Conservation (phyloP, 306 rosid genomes). For the Begonia loranthoides region DNA sequence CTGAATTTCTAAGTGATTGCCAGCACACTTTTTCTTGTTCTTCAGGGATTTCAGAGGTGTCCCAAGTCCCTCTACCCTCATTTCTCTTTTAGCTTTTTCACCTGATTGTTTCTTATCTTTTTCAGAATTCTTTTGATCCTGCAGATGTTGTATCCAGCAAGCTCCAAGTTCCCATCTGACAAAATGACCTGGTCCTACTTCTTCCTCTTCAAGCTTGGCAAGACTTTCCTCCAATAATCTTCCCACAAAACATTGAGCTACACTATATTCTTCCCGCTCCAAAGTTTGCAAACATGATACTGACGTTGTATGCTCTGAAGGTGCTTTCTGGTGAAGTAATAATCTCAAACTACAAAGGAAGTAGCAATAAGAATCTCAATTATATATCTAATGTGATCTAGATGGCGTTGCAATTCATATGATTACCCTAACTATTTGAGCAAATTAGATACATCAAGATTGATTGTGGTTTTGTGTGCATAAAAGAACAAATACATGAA, state of each 20-base stretch:
- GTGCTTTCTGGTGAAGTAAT: constrained; percentile 55
- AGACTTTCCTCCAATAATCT: constrained; percentile 60
- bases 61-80: constrained; percentile 98
- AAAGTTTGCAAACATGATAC: constrained; percentile 25
- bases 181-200: constrained; percentile 32
- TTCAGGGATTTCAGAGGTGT: constrained; percentile 77
- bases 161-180: constrained; percentile 99
- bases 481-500: no score
- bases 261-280: constrained; percentile 49
- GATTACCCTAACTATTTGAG: no score
- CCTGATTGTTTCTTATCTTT: constrained; percentile 64
- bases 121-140: constrained; percentile 74
- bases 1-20: constrained; percentile 29
- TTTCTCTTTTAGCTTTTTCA: constrained; percentile 66
- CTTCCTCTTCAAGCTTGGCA: constrained; percentile 69
- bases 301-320: constrained; percentile 43
- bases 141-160: constrained; percentile 98
- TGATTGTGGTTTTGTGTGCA: no score
- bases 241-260: constrained; percentile 44
- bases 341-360: constrained; percentile 62
- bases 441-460: background rate
- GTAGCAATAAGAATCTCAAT: constrained; percentile 13
- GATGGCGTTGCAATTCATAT: background rate
- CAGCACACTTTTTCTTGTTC: constrained; percentile 67
- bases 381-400: constrained; percentile 1